Evolutionary conservation across 176 grass and related monocot species (phyloP), one percentile per base, ranked within the genome.

Genomic region (Lolium multiflorum): DNA sequence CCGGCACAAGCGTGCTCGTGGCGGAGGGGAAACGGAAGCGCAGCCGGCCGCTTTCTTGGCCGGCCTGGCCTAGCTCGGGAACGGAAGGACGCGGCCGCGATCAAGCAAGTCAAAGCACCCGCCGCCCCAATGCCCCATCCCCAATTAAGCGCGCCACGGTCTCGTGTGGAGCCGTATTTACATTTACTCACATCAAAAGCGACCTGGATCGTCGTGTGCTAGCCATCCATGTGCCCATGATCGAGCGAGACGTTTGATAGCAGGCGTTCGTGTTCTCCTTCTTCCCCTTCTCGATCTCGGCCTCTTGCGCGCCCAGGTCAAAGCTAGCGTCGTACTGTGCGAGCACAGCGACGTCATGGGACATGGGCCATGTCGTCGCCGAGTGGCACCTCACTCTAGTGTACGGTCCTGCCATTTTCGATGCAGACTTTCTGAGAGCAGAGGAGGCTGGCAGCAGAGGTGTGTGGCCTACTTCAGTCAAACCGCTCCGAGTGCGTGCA

Each of bases 1-100:
- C 49, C 49, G 49, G 50, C 59, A 35, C 7, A 20, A 52, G 24
- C 57, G 61, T 28, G 28, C 28, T 46, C 68, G 75, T 22, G 50
- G 5, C 17, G 4, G 1, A n/a, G 52, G 13, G 9, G 44, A 2
- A 20, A 20, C 3, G 49, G 11, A 16, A 43, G 10, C 50, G 10
- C 28, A 28, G 16, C 66, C 74, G 31, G 76, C 78, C 82, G 78
- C 26, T 82, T 82, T 61, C 71, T 44, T 60, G 88, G 78, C 86
- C 63, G 79, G 72, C 63, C 62, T 12, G 6, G 11, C 28, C 28
- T 28, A 28, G 13, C 46, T 38, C 4, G 66, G 35, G 16, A 43
- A n/a, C 66, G 15, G 66, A 28, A 69, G 15, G 63, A 13, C 24
- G 60, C 60, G 60, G 60, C 11, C 60, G 11, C 28, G 28, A 21